Base-by-base conservation (phyloP, 768 basidiomycete species). In the Trametopsis cervina region DNA sequence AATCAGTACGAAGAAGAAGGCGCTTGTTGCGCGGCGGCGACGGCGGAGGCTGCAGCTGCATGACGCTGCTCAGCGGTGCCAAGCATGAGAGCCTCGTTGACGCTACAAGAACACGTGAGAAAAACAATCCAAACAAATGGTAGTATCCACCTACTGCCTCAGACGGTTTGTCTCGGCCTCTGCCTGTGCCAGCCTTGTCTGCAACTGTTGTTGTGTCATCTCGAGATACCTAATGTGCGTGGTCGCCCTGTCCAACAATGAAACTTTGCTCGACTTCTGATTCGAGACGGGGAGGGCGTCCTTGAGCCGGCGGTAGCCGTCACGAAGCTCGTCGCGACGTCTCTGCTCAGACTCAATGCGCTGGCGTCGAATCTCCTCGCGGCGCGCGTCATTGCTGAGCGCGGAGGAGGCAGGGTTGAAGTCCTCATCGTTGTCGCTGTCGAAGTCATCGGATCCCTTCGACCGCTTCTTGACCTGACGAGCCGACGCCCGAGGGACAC, bases 311-410 rank as follows among this genome's bases (percentile, higher is more conserved):
- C 83, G 80, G 69, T 94, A 95, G 51, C 89, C 91, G 49, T 95
- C 91, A 47, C 92, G 76, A 63, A 95, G 86, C 69, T 95, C 92
- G 59, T 94, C 90, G 33, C 92, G 81, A 57, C 92, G 78, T 56
- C 90, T 75, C 74, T 94, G 88, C 73, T 92, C 89, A 21, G 89
- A 90, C 74, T 92, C 89, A 71, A 92, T 92, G 68, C 89, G 87
- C 72, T 91, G 89, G 63, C 82, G 81, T 63, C 89, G 87, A 59
- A 92, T 88, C 47, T 88, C 87, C 73, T 92, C 89, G 62, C 89
- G 86, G 67, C 89, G 88, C 40, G 77, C 76, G 56, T 85, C 85
- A 61, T 76, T 75, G 52, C 65, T 64, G 37, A 50, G 69, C 57
- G 63, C 69, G 51, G 74, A 66, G 49, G 69, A 61, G 52, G 64